phyloP scores from a whole-genome alignment of 305 asterid species.

The Rubia peregrina region DNA sequence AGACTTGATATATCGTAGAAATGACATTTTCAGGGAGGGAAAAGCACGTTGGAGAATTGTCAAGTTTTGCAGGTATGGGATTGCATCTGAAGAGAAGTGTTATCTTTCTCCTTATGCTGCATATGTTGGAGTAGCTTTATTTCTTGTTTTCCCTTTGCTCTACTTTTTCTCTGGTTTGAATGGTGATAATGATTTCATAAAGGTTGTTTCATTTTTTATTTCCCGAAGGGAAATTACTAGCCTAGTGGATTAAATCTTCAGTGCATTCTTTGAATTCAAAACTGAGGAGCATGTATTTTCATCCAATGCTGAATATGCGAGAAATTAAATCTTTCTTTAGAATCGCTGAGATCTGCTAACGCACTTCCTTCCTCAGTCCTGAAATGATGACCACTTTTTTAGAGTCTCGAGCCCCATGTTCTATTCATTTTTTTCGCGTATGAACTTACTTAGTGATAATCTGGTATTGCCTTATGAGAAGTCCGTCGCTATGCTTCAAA shows the following conservation, averaged over 20 bases:
- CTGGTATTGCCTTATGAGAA: not conserved
- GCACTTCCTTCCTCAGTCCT: not conserved
- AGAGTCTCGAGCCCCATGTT: not conserved
- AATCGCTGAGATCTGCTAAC: not conserved
- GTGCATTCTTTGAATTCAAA: not conserved
- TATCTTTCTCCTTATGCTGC: not conserved
- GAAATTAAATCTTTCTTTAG: not conserved
- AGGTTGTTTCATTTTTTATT: not conserved
- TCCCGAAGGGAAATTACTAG: not conserved
- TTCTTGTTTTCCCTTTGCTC: not conserved
- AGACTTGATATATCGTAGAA: not conserved
- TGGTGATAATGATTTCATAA: not conserved
- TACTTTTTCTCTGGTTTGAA: not conserved
- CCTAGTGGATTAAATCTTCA: not conserved
- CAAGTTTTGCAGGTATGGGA: conserved; percentile 82
- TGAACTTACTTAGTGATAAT: not conserved
- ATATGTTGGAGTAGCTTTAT: not conserved
- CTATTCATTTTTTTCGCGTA: not conserved
- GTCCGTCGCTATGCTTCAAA: not conserved
- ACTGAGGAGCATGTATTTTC: not conserved
- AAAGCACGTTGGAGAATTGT: conserved; percentile 89
- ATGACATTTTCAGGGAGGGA: conserved; percentile 61
- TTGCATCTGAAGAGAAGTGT: conserved; percentile 5
- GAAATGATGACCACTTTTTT: not conserved
- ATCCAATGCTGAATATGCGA: not conserved